phyloP scores from a whole-genome alignment of 805 yeast genomes.

The Candida awuae region DNA sequence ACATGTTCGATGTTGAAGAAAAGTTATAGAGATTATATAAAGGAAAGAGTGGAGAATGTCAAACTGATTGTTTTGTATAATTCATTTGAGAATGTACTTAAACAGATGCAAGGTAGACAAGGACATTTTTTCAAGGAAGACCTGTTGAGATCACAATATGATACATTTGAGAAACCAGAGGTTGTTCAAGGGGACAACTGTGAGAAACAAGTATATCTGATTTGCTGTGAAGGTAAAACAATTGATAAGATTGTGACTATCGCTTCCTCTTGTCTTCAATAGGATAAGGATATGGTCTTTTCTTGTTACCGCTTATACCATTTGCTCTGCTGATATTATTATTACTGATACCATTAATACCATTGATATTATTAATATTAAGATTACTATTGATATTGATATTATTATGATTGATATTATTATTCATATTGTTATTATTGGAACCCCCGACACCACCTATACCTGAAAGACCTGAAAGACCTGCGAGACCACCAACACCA shows the following conservation, averaged over 20 bases:
- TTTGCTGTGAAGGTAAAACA: conserved; percentile 19
- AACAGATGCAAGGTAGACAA: conserved; percentile 55
- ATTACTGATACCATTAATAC: too few relatives aligned
- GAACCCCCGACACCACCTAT: not conserved
- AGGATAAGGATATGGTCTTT: too few relatives aligned
- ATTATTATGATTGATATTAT: not conserved
- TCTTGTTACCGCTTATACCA: too few relatives aligned
- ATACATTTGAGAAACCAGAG: conserved; percentile 62
- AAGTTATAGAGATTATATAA: conserved; percentile 58
- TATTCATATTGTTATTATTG: conserved; percentile 9
- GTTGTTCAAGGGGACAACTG: too few relatives aligned
- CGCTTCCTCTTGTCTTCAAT: conserved; percentile 4
- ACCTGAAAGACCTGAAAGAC: too few relatives aligned
- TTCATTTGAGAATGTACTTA: conserved; percentile 47
- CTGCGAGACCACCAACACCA: too few relatives aligned
- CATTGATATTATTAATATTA: conserved; percentile 5
- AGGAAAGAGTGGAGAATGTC: conserved; percentile 24
- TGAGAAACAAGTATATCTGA: conserved; percentile 12
- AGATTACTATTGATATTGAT: conserved; percentile 5
- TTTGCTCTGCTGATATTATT: too few relatives aligned
- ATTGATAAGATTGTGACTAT: too few relatives aligned
- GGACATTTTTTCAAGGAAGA: conserved; percentile 82
- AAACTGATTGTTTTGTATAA: conserved; percentile 61
- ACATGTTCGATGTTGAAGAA: conserved; percentile 83
- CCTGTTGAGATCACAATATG: conserved; percentile 77